Evolutionary conservation across 129 eudicot genomes (phyloP), one percentile per base, ranked within the genome.

Genomic region (Erigeron canadensis): DNA sequence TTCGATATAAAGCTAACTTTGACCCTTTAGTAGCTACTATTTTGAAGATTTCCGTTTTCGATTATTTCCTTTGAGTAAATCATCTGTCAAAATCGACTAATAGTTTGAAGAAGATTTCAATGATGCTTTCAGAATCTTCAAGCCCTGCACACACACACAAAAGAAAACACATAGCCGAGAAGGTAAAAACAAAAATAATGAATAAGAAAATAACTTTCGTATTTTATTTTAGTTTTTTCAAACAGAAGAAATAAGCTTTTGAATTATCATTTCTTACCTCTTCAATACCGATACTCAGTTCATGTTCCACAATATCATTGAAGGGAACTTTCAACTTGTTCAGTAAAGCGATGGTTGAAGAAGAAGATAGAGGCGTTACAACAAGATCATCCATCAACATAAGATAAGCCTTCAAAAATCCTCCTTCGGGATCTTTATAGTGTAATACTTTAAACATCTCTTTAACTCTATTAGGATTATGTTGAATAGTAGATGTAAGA

Each of bases 361-460:
- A 7, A 13, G 57, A 6, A 34, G 79, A 54, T 0, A n/a, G 65
- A 21, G 46, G 65, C 6, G 66, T 51, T 57, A 73, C 66, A 8
- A 61, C 66, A 41, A 79, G 58, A 53, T 79, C 83, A 73, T 79
- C 83, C 15, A 71, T 47, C 28, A 79, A 50, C 71, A 73, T 67
- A 10, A 18, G 66, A 17, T 10, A n/a, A n/a, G 37, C 21, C 40
- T 17, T 15, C 8, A 79, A 28, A 23, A 37, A 59, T n/a, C 58
- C 47, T 21, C 68, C 70, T 0, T 19, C 8, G 18, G 63, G 60
- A 38, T 64, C n/a, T n/a, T n/a, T n/a, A n/a, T n/a, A n/a, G n/a
- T n/a, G 10, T 1, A 10, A 9, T 0, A 13, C 65, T 38, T 13
- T n/a, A n/a, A n/a, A n/a, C n/a, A n/a, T n/a, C n/a, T n/a, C n/a